These are phyloP conservation scores for Exophiala viscosa DNA, from an alignment of 2,329 filamentous ascomycete genomes.

Conservation along the genomic window DNA sequence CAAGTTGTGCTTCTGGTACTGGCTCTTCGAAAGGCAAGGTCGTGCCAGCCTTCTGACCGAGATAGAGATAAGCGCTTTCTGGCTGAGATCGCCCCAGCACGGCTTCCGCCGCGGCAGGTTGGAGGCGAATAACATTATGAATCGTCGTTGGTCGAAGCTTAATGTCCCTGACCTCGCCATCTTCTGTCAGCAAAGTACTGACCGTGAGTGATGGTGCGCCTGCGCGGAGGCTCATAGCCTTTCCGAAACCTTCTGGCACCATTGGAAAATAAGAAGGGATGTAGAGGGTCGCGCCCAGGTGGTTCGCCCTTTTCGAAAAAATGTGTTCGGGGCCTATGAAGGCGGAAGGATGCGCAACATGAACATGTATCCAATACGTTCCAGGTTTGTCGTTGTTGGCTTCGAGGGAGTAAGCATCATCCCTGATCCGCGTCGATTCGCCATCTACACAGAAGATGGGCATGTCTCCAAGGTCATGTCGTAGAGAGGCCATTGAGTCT, in stretches of 20 bases:
- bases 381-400: slow-evolving; percentile 36
- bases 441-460: slow-evolving; percentile 60
- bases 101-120: slow-evolving; percentile 35
- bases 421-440: slow-evolving; percentile 54
- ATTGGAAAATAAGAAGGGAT: slow-evolving; percentile 53
- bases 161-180: slow-evolving; percentile 53
- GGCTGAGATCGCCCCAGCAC: slow-evolving; percentile 8
- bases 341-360: slow-evolving; percentile 62
- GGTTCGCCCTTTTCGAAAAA: slow-evolving; percentile 53
- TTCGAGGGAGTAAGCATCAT: slow-evolving; percentile 61
- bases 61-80: slow-evolving; percentile 30
- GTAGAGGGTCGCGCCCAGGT: slow-evolving; percentile 54
- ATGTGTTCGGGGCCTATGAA: slow-evolving; percentile 53
- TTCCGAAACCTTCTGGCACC: slow-evolving; percentile 49
- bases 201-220: slow-evolving; percentile 59
- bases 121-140: slow-evolving; percentile 53
- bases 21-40: slow-evolving; percentile 27
- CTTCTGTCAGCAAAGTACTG: slow-evolving; percentile 52
- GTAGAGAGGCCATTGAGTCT: slow-evolving; percentile 55
- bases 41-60: slow-evolving; percentile 31
- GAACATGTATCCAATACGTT: slow-evolving; percentile 58
- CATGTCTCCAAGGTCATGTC: slow-evolving; percentile 56
- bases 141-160: slow-evolving; percentile 53
- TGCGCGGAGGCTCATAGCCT: slow-evolving; percentile 51
- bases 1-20: slow-evolving; percentile 33